phyloP scores from a whole-genome alignment of 441 rosid genomes.

The Adansonia madagascariensis region DNA sequence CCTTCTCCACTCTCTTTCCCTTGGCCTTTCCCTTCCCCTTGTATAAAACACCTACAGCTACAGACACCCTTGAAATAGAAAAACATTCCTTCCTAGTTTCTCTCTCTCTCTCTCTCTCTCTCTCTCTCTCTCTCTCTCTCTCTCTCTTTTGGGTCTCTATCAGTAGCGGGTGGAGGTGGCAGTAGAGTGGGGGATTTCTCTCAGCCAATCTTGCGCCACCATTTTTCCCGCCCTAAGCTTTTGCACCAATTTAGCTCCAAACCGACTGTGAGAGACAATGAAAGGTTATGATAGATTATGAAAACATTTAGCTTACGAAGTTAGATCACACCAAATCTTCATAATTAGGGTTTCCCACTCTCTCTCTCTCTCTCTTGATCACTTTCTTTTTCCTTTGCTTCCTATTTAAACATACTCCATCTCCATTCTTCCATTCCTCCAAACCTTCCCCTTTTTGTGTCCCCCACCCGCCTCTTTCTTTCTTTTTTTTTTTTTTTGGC shows the following conservation, averaged over 20 bases:
- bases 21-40: not conserved
- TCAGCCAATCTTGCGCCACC: conserved; percentile 46
- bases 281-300: conserved; percentile 46
- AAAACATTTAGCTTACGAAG: conserved; percentile 27
- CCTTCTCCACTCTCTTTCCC: not conserved
- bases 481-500: too few species aligned
- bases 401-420: conserved; percentile 46
- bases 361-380: not conserved
- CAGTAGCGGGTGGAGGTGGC: conserved; percentile 59
- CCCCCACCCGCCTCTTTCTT: too few species aligned
- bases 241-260: conserved; percentile 61
- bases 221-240: conserved; percentile 49
- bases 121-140: not conserved
- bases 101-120: too few species aligned
- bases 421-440: conserved; percentile 41
- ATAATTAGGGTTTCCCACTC: conserved; percentile 44
- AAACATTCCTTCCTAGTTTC: not conserved
- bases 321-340: conserved; percentile 28
- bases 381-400: not conserved
- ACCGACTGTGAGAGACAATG: conserved; percentile 46
- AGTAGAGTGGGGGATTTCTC: conserved; percentile 20
- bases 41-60: not conserved
- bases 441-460: conserved; percentile 18
- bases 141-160: conserved; percentile 40
- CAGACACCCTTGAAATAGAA: not conserved